phyloP scores from a whole-genome alignment of 352 stramenopile genomes.

The Globisporangium heterothallicum region DNA sequence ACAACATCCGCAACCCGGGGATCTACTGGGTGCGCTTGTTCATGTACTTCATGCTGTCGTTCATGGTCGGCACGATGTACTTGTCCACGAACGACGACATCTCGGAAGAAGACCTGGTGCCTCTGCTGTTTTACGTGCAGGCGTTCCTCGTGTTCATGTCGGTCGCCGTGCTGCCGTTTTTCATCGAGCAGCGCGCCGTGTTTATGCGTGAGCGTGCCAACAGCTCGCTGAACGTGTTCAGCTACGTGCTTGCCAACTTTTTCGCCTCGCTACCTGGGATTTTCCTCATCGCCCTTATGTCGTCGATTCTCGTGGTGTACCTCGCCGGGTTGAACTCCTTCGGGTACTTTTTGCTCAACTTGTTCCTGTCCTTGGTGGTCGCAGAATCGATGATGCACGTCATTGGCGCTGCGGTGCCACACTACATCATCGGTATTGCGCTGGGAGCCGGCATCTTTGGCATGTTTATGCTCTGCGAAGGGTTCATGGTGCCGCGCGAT shows the following conservation, averaged over 20 bases:
- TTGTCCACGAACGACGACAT: constrained; percentile 35
- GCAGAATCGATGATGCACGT: constrained; percentile 81
- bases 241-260: constrained; percentile 77
- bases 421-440: constrained; percentile 87
- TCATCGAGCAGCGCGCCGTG: constrained; percentile 80
- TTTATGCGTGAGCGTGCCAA: constrained; percentile 44
- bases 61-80: constrained; percentile 78
- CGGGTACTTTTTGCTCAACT: constrained; percentile 55
- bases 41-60: constrained; percentile 72
- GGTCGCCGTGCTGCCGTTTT: constrained; percentile 80
- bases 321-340: constrained; percentile 53
- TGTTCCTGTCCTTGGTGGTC: constrained; percentile 72
- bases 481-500: constrained; percentile 72
- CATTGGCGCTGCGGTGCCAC: constrained; percentile 67
- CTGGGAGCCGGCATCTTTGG: constrained; percentile 74
- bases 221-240: constrained; percentile 62
- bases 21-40: constrained; percentile 77
- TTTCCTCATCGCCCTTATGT: constrained; percentile 26
- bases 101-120: constrained; percentile 30
- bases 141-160: constrained; percentile 91
- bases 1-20: constrained; percentile 63
- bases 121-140: constrained; percentile 85
- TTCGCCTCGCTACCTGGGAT: constrained; percentile 64
- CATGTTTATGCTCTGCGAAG: constrained; percentile 86
- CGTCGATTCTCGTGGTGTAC: constrained; percentile 51